These are phyloP conservation scores for Syzygium oleosum DNA, from an alignment of 345 rosid genomes.

Conservation along the genomic window DNA sequence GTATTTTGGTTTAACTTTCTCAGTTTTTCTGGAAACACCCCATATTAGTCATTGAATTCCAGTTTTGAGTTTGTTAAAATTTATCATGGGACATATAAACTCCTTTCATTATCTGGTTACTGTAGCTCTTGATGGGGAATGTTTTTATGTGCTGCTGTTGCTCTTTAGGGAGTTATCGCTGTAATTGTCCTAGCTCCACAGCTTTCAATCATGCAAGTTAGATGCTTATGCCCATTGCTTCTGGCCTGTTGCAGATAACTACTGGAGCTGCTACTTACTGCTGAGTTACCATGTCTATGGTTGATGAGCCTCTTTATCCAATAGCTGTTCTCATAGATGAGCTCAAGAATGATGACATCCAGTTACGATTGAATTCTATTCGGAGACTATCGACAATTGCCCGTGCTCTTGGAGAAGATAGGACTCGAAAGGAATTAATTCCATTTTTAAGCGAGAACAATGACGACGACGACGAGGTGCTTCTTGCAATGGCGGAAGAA, in stretches of 20 bases:
- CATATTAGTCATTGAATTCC: background rate
- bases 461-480: slow-evolving; percentile 96
- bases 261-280: background rate
- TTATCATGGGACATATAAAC: background rate
- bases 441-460: slow-evolving; percentile 91
- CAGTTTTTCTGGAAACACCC: background rate
- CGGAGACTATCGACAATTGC: slow-evolving; percentile 88
- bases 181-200: background rate
- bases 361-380: slow-evolving; percentile 84
- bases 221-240: background rate
- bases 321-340: slow-evolving; percentile 86
- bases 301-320: slow-evolving; percentile 84
- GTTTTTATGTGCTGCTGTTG: background rate
- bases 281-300: slow-evolving; percentile 49
- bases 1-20: background rate
- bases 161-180: background rate
- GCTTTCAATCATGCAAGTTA: background rate
- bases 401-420: slow-evolving; percentile 94
- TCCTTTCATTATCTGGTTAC: background rate
- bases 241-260: background rate
- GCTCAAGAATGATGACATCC: slow-evolving; percentile 93
- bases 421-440: slow-evolving; percentile 82
- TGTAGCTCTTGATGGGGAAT: background rate
- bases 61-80: background rate
- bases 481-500: slow-evolving; percentile 92